These are phyloP conservation scores for Leccinum laetum DNA, from an alignment of 1,284 basidiomycete species.

Conservation along the genomic window DNA sequence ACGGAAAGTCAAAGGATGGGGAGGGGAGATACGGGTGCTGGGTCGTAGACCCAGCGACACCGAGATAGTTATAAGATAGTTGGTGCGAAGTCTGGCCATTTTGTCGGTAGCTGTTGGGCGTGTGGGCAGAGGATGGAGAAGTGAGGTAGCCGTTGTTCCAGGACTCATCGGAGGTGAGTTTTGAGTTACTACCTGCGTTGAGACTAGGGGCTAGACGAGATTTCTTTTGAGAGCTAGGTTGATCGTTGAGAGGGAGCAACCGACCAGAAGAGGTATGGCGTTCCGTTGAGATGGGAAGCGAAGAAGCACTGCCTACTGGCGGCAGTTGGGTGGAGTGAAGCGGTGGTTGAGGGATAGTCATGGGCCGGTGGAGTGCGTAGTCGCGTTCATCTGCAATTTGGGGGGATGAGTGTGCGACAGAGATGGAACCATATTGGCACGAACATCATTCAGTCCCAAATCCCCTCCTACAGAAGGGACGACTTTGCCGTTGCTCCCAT, in stretches of 20 bases:
- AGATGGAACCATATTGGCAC: conserved; percentile 8
- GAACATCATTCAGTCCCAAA: conserved; percentile 27
- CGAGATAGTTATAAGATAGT: conserved; percentile 24
- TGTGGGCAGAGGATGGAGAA: conserved; percentile 30
- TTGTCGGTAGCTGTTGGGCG: conserved; percentile 28
- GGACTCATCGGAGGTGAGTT: conserved; percentile 28
- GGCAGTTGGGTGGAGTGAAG: conserved; percentile 31
- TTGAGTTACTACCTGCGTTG: conserved; percentile 21
- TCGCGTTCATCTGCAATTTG: conserved; percentile 25
- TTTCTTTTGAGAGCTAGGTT: conserved; percentile 27
- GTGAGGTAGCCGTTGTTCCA: conserved; percentile 26
- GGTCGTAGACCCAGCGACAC: conserved; percentile 15
- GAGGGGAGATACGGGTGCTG: conserved; percentile 28
- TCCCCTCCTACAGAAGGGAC: conserved; percentile 19
- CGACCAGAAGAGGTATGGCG: conserved; percentile 33
- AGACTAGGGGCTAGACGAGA: conserved; percentile 30
- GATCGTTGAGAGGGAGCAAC: conserved; percentile 28
- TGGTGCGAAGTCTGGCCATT: conserved; percentile 31
- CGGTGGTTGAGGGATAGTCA: conserved; percentile 34
- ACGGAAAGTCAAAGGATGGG: conserved; percentile 30
- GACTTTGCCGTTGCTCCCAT: conserved; percentile 20
- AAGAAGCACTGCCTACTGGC: conserved; percentile 15
- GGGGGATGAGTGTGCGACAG: conserved; percentile 6
- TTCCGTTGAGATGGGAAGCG: conserved; percentile 34
- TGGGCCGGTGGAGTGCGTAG: conserved; percentile 29